Base-by-base conservation (phyloP, 164 flowering plant species). In the Kingdonia uniflora region DNA sequence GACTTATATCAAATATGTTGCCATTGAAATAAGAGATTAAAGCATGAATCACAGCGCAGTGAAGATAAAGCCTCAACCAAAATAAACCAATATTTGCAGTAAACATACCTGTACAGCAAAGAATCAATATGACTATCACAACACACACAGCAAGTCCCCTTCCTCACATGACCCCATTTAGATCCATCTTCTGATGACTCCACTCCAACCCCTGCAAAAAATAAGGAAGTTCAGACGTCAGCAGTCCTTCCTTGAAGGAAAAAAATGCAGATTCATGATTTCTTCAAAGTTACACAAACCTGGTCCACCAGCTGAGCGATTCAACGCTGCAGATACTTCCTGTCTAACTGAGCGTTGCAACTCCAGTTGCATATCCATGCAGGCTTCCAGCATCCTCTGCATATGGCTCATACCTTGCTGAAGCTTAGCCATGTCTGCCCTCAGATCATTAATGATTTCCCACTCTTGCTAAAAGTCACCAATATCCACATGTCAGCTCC, bases 321-420 rank as follows among this genome's bases (percentile, higher is more conserved):
- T 89, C 42, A 94, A 58, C 52, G 99, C 97, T 19, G 95, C 86
- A 46, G 97, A 85, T 25, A 89, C 87, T 68, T 89, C 96, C 59
- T 87, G 97, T 54, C 84, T 72, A 24, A 94, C 79, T 11, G 96
- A 79, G 20, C 99, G 92, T 63, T 89, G 99, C 75, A 94, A 65
- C 84, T 94, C 99, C 16, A 94, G 79, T 62, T 94, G 99, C 97
- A 89, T 85, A 52, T 94, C 92, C 90, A 94, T 94, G 78, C 99
- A 94, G 22, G 92, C 75, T 60, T 87, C 99, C 55, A 94, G 74
- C 96, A 83, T 86, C 65, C 81, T 79, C 73, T 94, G 97, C 96
- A 94, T 81, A 64, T 76, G 76, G 60, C 79, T 76, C 90, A 94
- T 72, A 67, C 90, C 73, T 62, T 84, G 92, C 68, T 85, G 92